Base-by-base conservation (phyloP, 495 filamentous ascomycete genomes). In the Tuber umbilicatum region DNA sequence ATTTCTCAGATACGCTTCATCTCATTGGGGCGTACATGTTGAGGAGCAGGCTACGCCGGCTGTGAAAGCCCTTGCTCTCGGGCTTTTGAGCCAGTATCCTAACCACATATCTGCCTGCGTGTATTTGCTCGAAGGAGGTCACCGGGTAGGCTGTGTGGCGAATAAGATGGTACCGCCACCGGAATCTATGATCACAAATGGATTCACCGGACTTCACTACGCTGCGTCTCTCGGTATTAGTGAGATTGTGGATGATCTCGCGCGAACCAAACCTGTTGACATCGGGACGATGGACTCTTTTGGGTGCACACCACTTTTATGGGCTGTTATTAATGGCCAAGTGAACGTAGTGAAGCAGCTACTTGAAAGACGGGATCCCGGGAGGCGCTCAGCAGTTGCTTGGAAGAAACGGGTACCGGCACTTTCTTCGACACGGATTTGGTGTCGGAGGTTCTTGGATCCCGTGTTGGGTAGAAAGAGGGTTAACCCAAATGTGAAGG, bases 1-100 rank as follows among this genome's bases (percentile, higher is more conserved):
- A 60, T 60, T 60, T 31, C 50, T 60, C 5, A 31, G n/a, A 60
- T 60, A 60, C 50, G 50, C 50, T 31, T 60, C 50, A 31, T 60
- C n/a, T 14, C 14, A 31, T 31, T 60, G 50, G 50, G 50, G 50
- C 4, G 16, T 60, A 16, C 50, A 60, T 14, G n/a, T 27, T 9
- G n/a, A 9, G 50, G 50, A 60, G n/a, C 50, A 60, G 31, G 50
- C 10, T 60, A 60, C 50, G 10, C 50, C 50, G 31, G n/a, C n/a
- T 60, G 50, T 60, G 50, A 60, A 60, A 60, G 50, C n/a, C 12
- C 50, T 60, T 60, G n/a, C 50, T 31, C 50, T 60, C 31, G 50
- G n/a, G 27, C 50, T 60, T 60, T 60, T 60, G 50, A 60, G n/a
- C 50, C 50, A 31, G 50, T 60, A 31, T 60, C 50, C 50, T 31